Evolutionary conservation across 2,329 filamentous ascomycete species (phyloP), one percentile per base, ranked within the genome.

Genomic region (Epichloe festucae): DNA sequence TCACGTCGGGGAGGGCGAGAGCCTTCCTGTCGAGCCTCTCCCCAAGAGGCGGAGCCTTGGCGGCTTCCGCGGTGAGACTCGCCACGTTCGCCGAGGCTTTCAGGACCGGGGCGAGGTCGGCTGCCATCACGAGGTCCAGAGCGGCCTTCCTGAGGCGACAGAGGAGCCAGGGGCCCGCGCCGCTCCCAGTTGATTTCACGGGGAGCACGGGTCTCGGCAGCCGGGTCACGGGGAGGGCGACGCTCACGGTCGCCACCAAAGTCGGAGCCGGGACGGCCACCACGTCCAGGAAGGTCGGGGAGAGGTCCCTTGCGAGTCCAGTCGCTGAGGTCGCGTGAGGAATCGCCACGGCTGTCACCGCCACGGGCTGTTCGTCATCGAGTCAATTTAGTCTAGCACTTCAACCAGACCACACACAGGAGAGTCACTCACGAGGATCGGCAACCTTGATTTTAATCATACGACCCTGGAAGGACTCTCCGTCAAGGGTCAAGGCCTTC

Each of bases 231-330:
- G 59, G 79, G 73, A 60, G 79, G 72, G 56, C 81, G 81, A 54
- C 87, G 86, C 56, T 77, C 77, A 47, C 52, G 52, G 19, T 54
- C 52, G 19, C 52, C 46, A 52, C 70, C 73, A 61, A 77, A 78
- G 53, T 76, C 76, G 45, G 76, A 70, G 46, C 59, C 57, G 52
- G 73, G 70, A 52, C 80, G 67, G 46, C 63, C 65, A 51, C 70
- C 69, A 47, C 51, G 71, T 51, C 72, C 69, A 46, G 85, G 83
- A 34, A 86, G 71, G 59, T 89, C 86, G 55, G 87, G 82, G 51
- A 95, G 79, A 56, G 91, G 91, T 12, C 93, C 93, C 70, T 90
- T 93, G 66, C 93, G 87, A 61, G 86, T 87, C 91, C 93, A 97
- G 71, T 93, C 88, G 59, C 80, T 81, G 60, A 96, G 78, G 60